These are phyloP conservation scores for Vitis rupestris DNA, from an alignment of 164 flowering plant genomes.

Conservation along the genomic window DNA sequence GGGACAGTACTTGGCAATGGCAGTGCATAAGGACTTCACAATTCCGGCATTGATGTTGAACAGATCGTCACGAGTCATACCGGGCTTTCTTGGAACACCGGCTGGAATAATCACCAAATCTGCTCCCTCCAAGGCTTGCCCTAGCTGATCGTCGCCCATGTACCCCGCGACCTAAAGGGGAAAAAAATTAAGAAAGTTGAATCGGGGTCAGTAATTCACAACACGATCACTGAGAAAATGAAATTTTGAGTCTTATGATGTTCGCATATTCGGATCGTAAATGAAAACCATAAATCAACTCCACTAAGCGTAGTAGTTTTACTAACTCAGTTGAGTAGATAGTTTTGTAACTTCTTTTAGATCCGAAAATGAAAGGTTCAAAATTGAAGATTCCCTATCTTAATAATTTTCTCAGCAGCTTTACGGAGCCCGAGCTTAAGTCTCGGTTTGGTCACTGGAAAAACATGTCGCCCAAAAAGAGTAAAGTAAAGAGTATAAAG, in stretches of 20 bases:
- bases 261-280: not conserved
- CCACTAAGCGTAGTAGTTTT: not conserved
- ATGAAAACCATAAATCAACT: not conserved
- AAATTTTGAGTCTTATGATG: not conserved
- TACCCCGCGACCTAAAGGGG: conserved; percentile 67
- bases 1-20: conserved; percentile 92
- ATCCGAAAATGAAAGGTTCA: no score
- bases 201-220: not conserved
- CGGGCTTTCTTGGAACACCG: conserved; percentile 97
- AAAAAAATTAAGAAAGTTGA: not conserved
- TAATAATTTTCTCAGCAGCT: no score
- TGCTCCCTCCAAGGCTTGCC: conserved; percentile 73
- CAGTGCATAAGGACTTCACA: conserved; percentile 68
- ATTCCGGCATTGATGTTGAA: conserved; percentile 97
- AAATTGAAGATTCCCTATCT: no score
- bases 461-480: no score
- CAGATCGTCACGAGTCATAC: conserved; percentile 98
- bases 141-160: conserved; percentile 72
- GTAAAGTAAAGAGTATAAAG: no score
- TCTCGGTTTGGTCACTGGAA: no score
- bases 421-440: no score
- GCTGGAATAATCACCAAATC: conserved; percentile 92
- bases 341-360: not conserved
- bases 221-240: not conserved
- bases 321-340: not conserved